phyloP scores from a whole-genome alignment of 2,329 filamentous ascomycete genomes.

The Fusarium sp. region DNA sequence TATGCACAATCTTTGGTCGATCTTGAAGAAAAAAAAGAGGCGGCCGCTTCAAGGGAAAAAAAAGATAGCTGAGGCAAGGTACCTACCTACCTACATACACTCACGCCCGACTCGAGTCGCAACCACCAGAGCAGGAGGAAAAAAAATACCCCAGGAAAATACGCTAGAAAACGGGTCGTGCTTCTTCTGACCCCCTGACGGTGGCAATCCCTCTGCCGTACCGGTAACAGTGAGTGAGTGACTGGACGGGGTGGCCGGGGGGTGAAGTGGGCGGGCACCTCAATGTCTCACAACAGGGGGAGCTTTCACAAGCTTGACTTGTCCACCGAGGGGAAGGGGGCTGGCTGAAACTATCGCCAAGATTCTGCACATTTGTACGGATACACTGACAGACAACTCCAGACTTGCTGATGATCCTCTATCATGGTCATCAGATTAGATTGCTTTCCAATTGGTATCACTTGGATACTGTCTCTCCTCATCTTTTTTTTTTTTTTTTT shows the following conservation, averaged over 20 bases:
- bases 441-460: conserved; percentile 2
- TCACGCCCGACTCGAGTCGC: background rate
- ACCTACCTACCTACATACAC: background rate
- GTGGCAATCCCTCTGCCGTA: conserved; percentile 28
- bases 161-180: conserved; percentile 38
- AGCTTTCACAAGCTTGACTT: conserved; percentile 22
- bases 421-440: conserved; percentile 21
- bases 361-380: conserved; percentile 5
- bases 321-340: conserved; percentile 8
- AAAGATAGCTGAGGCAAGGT: background rate
- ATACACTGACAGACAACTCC: background rate
- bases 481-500: background rate
- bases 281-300: conserved; percentile 20
- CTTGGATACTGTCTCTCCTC: background rate
- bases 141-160: conserved; percentile 31
- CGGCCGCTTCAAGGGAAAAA: conserved; percentile 14
- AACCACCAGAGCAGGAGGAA: background rate
- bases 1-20: background rate
- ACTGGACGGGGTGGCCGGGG: conserved; percentile 28
- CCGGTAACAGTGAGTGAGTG: conserved; percentile 1
- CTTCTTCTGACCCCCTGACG: conserved; percentile 9
- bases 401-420: conserved; percentile 6
- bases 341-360: conserved; percentile 28
- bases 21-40: background rate
- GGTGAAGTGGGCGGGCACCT: background rate